Base-by-base conservation (phyloP, 169 alveolate species). In the Babesia caballi region DNA sequence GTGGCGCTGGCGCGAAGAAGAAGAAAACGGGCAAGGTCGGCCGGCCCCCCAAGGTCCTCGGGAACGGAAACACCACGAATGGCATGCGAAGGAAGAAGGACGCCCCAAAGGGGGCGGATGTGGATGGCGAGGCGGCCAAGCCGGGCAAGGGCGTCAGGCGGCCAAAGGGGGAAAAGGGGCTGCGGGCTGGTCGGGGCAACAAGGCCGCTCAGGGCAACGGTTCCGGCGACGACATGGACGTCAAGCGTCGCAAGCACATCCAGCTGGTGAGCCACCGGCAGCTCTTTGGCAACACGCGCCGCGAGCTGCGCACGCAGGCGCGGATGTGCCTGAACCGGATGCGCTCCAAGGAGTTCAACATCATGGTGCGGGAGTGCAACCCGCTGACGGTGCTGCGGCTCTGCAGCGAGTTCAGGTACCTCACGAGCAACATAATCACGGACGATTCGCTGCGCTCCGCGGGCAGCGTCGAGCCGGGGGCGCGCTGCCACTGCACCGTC, bases 381-480 rank as follows among this genome's bases (percentile, higher is more conserved):
- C 74, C 53, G 47, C 5, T 30, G n/a, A 33, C 50, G 0, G 25
- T 78, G 17, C n/a, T 53, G 19, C 60, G 73, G 17, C 47, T 81
- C 19, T 66, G 69, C 27, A 63, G 59, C 41, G 81, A 81, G 47
- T 81, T 81, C 71, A 36, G 61, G 40, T 81, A 81, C 63, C 35
- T 61, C 36, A 61, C 83, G 19, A 23, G 63, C 28, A 81, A 81
- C 56, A 33, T 70, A 30, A 46, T 69, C 9, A 66, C 75, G 21
- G 80, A 70, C n/a, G 88, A 81, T 14, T 49, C 82, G 19, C 38
- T 52, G 49, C 47, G 63, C n/a, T 19, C 71, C 1, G 32, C 71
- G 36, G 40, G 40, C 5, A 70, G 67, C 15, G 80, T 76, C 3
- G 73, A 38, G n/a, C 33, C 82, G 17, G 9, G 28, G 35, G 33